Percentiles rank a stretch among this genome's conserved stretches.
phyloP scores from a whole-genome alignment of 129 eudicot genomes.

The Calendula officinalis region DNA sequence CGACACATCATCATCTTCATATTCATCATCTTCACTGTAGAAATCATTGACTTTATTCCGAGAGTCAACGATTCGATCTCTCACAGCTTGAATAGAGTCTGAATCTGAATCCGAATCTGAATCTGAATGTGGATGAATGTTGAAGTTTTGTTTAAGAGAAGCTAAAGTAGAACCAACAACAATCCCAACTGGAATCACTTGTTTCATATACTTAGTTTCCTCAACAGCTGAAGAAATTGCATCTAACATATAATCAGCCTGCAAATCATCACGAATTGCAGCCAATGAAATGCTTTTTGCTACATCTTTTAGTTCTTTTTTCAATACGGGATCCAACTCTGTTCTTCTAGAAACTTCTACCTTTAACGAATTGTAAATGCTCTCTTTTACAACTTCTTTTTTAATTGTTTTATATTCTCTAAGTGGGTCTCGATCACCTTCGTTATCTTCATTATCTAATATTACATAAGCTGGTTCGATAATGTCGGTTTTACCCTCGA shows the following conservation, averaged over 20 bases:
- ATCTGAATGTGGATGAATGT: neutral
- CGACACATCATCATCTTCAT: constrained; percentile 27
- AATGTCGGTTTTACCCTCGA: constrained; percentile 30
- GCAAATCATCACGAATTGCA: constrained; percentile 43
- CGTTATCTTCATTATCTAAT: constrained; percentile 58
- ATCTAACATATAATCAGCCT: constrained; percentile 47
- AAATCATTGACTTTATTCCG: constrained; percentile 21
- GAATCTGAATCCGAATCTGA: no score
- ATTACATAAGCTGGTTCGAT: constrained; percentile 79
- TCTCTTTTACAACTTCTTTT: constrained; percentile 39
- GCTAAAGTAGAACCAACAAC: constrained; percentile 81
- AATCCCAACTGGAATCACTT: constrained; percentile 77
- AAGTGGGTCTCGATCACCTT: constrained; percentile 40
- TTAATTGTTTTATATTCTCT: constrained; percentile 24
- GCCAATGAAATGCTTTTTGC: constrained; percentile 59
- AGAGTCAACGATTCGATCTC: constrained; percentile 26
- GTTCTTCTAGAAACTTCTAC: constrained; percentile 66
- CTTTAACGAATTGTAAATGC: constrained; percentile 47
- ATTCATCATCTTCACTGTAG: constrained; percentile 19
- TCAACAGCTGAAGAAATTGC: constrained; percentile 62
- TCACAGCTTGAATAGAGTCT: constrained; percentile 16
- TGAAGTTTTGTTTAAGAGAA: constrained; percentile 50
- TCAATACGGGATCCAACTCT: constrained; percentile 51
- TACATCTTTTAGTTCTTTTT: constrained; percentile 55
- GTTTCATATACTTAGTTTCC: constrained; percentile 58